Evolutionary conservation across 2,329 filamentous ascomycete genomes (phyloP), one percentile per base, ranked within the genome.

Genomic region (Zymoseptoria pseudotritici): DNA sequence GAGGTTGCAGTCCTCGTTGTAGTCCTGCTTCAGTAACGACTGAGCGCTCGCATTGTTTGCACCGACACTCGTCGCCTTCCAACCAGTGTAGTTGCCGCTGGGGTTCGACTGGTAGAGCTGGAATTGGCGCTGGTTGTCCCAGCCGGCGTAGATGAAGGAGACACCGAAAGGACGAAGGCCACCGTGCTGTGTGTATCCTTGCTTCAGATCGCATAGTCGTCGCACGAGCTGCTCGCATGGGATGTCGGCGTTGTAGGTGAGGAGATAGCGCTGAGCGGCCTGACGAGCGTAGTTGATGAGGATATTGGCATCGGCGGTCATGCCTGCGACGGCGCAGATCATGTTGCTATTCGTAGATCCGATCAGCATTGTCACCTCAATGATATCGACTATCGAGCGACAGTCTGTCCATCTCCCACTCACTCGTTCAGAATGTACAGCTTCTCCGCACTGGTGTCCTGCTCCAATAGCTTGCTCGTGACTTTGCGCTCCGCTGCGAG

Each of bases 181-280:
- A 83, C 94, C 94, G 74, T 97, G 94, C 77, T 99, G 94, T 66
- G 94, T 99, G 81, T 99, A 99, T 63, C 94, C 93, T 79, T 99
- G 94, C 83, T 99, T 99, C 68, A 97, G 81, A 80, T 99, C 94
- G 79, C 95, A 99, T 71, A 99, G 84, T 70, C 91, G 86, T 71
- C 94, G 91, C 63, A 99, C 94, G 60, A 99, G 90, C 79, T 99
- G 94, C 78, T 99, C 94, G 81, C 94, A 99, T 61, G 94, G 94
- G 66, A 99, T 99, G 75, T 99, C 94, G 88, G 97, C 92, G 82
- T 97, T 96, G 84, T 99, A 99, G 71, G 93, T 99, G 68, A 96
- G 86, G 75, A 99, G 93, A 80, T 99, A 97, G 74, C 89, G 86
- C 80, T 99, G 94, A 70, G 94, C 94, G 71, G 90, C 89, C 84